A percentile compares a stretch with the other conserved stretches of the same genome.
Conservation (phyloP, 371 early-diverging fungal genomes). For the Rhizomucor pusillus region DNA sequence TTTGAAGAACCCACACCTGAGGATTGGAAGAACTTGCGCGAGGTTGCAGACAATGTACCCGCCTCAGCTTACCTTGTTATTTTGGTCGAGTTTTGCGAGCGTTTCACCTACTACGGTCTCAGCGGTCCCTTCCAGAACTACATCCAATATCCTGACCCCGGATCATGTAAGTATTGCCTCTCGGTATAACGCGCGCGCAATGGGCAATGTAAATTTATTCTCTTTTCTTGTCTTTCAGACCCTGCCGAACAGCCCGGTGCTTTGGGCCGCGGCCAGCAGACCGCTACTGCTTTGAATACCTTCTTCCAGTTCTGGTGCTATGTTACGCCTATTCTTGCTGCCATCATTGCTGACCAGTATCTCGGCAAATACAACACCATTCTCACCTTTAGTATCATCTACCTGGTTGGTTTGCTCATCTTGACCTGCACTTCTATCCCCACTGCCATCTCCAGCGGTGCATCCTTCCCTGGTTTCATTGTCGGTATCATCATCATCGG, state of each 20-base stretch:
- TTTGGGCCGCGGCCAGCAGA: conserved; percentile 41
- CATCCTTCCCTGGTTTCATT: conserved; percentile 64
- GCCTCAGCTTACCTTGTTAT: conserved; percentile 61
- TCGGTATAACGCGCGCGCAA: too few relatives aligned
- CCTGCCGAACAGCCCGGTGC: conserved; percentile 48
- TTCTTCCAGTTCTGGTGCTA: conserved; percentile 83
- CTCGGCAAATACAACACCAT: conserved; percentile 86
- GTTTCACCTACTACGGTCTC: conserved; percentile 74
- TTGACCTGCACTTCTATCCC: conserved; percentile 63
- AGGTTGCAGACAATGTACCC: conserved; percentile 53
- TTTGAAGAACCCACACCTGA: conserved; percentile 22
- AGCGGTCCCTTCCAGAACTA: conserved; percentile 65
- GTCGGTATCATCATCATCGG: conserved; percentile 72
- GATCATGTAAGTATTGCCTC: conserved; percentile 24
- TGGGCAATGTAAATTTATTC: not conserved
- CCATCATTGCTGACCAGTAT: conserved; percentile 78
- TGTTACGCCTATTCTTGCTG: conserved; percentile 79
- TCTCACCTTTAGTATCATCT: conserved; percentile 60
- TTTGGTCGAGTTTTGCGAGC: conserved; percentile 74
- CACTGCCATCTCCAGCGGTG: conserved; percentile 47
- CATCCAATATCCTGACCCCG: conserved; percentile 51
- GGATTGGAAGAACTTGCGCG: conserved; percentile 35
- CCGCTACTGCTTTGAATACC: conserved; percentile 69
- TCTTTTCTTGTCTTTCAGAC: conserved; percentile 21
- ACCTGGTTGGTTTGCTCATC: conserved; percentile 71